These are phyloP conservation scores for Porphyrellus sp. DNA, from an alignment of 1,284 basidiomycete genomes.

Conservation along the genomic window DNA sequence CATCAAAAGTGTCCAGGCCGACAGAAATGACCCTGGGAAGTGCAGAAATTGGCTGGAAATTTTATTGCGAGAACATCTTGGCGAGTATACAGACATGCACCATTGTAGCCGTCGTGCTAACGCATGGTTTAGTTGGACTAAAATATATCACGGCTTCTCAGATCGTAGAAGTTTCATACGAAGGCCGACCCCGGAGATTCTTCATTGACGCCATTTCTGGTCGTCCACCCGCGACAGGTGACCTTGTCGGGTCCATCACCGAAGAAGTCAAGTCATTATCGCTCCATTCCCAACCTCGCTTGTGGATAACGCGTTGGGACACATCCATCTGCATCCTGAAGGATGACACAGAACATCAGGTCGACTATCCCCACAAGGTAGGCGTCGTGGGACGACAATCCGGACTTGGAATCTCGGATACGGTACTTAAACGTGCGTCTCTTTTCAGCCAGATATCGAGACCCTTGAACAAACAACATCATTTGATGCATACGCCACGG, in stretches of 20 bases:
- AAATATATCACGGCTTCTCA: slow-evolving; percentile 67
- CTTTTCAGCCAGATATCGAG: slow-evolving; percentile 43
- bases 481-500: slow-evolving; percentile 61
- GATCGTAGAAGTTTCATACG: slow-evolving; percentile 61
- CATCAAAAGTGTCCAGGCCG: slow-evolving; percentile 7
- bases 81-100: slow-evolving; percentile 37
- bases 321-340: slow-evolving; percentile 50
- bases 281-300: slow-evolving; percentile 35
- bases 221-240: slow-evolving; percentile 28
- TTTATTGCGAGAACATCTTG: slow-evolving; percentile 58
- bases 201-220: slow-evolving; percentile 48
- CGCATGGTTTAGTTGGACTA: slow-evolving; percentile 56
- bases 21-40: slow-evolving; percentile 36
- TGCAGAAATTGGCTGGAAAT: slow-evolving; percentile 65
- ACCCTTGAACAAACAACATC: slow-evolving; percentile 41
- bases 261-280: slow-evolving; percentile 43
- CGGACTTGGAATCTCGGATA: slow-evolving; percentile 8
- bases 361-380: slow-evolving; percentile 35
- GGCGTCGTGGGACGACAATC: slow-evolving; percentile 6
- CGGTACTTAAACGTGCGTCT: slow-evolving; percentile 14
- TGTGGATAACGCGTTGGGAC: slow-evolving; percentile 66
- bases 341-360: slow-evolving; percentile 21
- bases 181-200: slow-evolving; percentile 56
- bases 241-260: slow-evolving; percentile 37
- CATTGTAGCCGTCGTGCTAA: slow-evolving; percentile 8